Evolutionary conservation across 345 rosid genomes (phyloP).

Genomic region (Stellera chamaejasme): DNA sequence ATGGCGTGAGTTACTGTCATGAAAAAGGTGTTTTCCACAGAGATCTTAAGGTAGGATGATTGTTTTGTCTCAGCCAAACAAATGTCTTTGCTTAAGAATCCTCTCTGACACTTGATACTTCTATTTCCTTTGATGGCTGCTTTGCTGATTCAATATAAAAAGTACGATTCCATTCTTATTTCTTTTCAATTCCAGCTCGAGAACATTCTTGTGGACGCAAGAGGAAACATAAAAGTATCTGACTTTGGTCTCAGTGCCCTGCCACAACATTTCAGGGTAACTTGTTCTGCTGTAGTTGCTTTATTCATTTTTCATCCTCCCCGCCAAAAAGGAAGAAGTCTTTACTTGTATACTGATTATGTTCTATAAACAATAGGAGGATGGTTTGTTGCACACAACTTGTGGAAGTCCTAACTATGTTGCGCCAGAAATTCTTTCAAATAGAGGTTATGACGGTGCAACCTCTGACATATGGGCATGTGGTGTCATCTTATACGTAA

Average conservation of each 20-base stretch:
- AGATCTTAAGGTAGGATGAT: slow-evolving; percentile 66
- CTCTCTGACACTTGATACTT: neutral
- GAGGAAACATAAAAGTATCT: slow-evolving; percentile 66
- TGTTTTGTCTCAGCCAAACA: too few relatives aligned
- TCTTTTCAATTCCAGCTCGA: slow-evolving; percentile 43
- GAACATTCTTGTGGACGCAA: slow-evolving; percentile 67
- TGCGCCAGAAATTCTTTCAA: slow-evolving; percentile 79
- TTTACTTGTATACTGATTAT: neutral
- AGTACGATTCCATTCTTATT: neutral
- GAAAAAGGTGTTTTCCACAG: slow-evolving; percentile 75
- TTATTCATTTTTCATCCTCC: too few relatives aligned
- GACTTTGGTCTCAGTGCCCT: slow-evolving; percentile 91
- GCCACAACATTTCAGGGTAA: slow-evolving; percentile 83
- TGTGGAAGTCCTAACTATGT: slow-evolving; percentile 94
- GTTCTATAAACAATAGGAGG: slow-evolving; percentile 38
- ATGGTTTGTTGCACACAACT: slow-evolving; percentile 78
- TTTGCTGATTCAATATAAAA: too few relatives aligned
- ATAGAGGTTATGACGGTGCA: slow-evolving; percentile 77
- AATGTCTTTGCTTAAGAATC: too few relatives aligned
- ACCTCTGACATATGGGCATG: slow-evolving; percentile 87
- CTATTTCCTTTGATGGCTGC: neutral
- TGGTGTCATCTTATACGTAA: slow-evolving; percentile 74
- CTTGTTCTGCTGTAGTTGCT: neutral
- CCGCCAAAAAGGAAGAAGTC: too few relatives aligned
- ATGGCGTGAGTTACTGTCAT: slow-evolving; percentile 82